Conservation (phyloP, 2,329 filamentous ascomycete species). For the Botrytis galanthina region DNA sequence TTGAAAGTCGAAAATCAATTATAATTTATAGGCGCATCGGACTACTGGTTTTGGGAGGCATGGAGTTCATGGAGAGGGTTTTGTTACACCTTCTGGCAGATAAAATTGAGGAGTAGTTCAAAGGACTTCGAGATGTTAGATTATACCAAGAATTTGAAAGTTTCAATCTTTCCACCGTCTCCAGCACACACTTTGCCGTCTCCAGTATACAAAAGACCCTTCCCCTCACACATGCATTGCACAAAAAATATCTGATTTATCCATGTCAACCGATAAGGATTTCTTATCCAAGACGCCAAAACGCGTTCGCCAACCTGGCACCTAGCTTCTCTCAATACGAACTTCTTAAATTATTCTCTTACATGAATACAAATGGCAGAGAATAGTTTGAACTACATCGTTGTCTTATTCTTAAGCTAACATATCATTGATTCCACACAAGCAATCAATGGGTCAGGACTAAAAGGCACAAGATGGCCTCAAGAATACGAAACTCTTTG, state of each 20-base stretch:
- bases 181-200: too few species aligned
- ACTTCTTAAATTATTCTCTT: neutral
- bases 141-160: conserved; percentile 4
- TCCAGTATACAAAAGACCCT: neutral
- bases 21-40: conserved; percentile 13
- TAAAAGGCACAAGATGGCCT: conserved; percentile 30
- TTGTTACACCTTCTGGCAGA: neutral
- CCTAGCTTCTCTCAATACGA: conserved; percentile 14
- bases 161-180: neutral
- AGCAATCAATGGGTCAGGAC: conserved; percentile 15
- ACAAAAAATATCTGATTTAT: conserved; percentile 2
- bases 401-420: neutral
- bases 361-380: conserved; percentile 9
- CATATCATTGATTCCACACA: neutral
- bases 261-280: conserved; percentile 21
- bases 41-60: conserved; percentile 5
- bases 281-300: conserved; percentile 22
- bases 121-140: neutral
- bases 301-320: conserved; percentile 19
- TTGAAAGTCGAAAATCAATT: neutral
- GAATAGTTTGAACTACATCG: neutral
- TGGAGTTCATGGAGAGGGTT: conserved; percentile 21
- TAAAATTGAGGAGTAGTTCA: neutral
- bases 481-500: conserved; percentile 33
- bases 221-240: conserved; percentile 5